Evolutionary conservation across 2,329 filamentous ascomycete species (phyloP).

Genomic region (Epichloe sylvatica): DNA sequence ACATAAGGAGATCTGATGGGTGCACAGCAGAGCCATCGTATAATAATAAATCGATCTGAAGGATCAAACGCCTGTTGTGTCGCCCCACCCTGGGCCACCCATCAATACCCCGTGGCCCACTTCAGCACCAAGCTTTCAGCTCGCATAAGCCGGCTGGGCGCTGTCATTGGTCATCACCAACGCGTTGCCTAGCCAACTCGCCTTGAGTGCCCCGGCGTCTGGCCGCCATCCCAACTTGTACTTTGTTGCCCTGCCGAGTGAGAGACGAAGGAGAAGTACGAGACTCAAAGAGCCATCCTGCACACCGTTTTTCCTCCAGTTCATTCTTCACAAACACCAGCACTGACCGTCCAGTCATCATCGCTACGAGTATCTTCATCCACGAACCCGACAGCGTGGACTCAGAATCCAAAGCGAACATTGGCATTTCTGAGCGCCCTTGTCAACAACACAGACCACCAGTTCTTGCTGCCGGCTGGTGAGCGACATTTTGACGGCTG

Average conservation of each 20-base stretch:
- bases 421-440: neutral
- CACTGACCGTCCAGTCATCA: neutral
- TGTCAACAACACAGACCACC: slow-evolving; percentile 2
- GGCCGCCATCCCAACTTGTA: slow-evolving; percentile 7
- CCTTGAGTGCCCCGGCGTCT: slow-evolving; percentile 3
- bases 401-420: neutral
- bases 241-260: slow-evolving; percentile 7
- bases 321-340: neutral
- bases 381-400: neutral
- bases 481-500: neutral
- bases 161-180: neutral
- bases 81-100: too few species aligned
- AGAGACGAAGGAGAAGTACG: slow-evolving; percentile 1
- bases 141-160: neutral
- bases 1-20: too few species aligned
- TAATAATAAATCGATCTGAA: too few species aligned
- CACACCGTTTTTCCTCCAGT: neutral
- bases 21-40: too few species aligned
- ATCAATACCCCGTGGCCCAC: neutral
- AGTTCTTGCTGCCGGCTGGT: neutral
- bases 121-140: neutral
- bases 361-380: slow-evolving; percentile 1
- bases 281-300: neutral
- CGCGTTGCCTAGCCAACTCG: slow-evolving; percentile 23
- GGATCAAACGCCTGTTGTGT: too few species aligned